Evolutionary conservation across 2,329 filamentous ascomycete genomes (phyloP), one percentile per base, ranked within the genome.

Genomic region (Coniochaeta pulveracea): DNA sequence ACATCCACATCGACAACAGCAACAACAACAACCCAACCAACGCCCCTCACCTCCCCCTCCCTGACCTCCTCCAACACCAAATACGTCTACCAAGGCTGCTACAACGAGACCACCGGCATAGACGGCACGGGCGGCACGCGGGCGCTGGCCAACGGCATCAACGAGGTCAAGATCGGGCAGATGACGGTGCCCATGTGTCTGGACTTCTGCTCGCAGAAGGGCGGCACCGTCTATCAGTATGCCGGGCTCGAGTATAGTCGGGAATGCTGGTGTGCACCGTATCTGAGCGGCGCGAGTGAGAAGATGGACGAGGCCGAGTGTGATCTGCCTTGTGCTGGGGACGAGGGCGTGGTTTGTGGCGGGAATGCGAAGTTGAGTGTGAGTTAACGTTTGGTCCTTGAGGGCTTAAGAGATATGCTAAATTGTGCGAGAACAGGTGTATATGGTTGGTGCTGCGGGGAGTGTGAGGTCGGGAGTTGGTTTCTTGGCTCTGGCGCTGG

Each of bases 191-290:
- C 57, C 12, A 44, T 50, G 37, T 77, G 72, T 45, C 56, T 73
- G 16, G 49, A 50, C 7, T 72, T 64, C 48, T 76, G 71, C 54
- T 42, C 26, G 15, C 9, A 49, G n/a, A 44, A 39, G 18, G 54
- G 56, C 19, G 45, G 47, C 33, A 46, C 45, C 22, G 43, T 52
- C 19, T 69, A 62, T 43, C 52, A 54, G 34, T 72, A 65, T 45
- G 70, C 69, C 3, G 71, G 70, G 3, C 45, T 76, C 25, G 68
- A 76, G 53, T 74, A 64, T 50, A 57, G 64, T 10, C 51, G 69
- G 35, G 71, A 76, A 54, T 78, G 72, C 59, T 77, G 69, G 63
- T 78, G 74, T 49, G 60, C 66, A 15, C 55, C 63, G 12, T 54
- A 55, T 29, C 44, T 77, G n/a, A 61, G 61, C 7, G 49, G 52